Base-by-base conservation (phyloP, 345 rosid species). In the Pseudoturritis turrita region DNA sequence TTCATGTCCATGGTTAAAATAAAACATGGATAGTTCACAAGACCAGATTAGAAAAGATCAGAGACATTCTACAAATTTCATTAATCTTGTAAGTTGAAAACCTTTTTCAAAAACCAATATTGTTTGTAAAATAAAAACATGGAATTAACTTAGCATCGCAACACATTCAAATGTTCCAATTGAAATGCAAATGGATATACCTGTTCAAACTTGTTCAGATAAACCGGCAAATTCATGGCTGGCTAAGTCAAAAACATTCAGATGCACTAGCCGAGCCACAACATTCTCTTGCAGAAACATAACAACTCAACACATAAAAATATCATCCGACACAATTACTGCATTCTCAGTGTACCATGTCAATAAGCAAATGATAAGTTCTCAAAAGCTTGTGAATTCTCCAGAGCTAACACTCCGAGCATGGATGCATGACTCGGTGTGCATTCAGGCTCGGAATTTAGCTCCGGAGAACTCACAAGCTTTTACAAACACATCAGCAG, bases 401-500 rank as follows among this genome's bases (percentile, higher is more conserved):
- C 12, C 9, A 12, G 36, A 19, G 41, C 26, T 56, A 19, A 21
- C 17, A 33, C 15, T 56, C 10, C 10, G 14, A 6, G 14, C 22
- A 5, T 78, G 73, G 29, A 62, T 77, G 3, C 44, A 59, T 9
- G 28, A 65, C 41, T 78, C 62, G 11, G 76, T 37, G 19, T 62
- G 56, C 31, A 66, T 71, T 75, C 85, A 80, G 11, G 76, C 54
- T 10, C 78, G 76, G 10, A 79, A 59, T 17, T 65, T 22, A 81
- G 45, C 70, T 73, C 76, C n/a, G 47, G 78, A 78, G 58, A 78
- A 49, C 69, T 74, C 81, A 41, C 76, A 70, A 2, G 81, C 84
- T 53, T 77, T 83, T 23, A 77, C 44, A 47, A 78, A 65, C 51
- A 81, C 21, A 10, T 68, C 6, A 9, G 78, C 78, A 58, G 81